Evolutionary conservation across 2,329 filamentous ascomycete species (phyloP).

Genomic region (Colletotrichum sojae): DNA sequence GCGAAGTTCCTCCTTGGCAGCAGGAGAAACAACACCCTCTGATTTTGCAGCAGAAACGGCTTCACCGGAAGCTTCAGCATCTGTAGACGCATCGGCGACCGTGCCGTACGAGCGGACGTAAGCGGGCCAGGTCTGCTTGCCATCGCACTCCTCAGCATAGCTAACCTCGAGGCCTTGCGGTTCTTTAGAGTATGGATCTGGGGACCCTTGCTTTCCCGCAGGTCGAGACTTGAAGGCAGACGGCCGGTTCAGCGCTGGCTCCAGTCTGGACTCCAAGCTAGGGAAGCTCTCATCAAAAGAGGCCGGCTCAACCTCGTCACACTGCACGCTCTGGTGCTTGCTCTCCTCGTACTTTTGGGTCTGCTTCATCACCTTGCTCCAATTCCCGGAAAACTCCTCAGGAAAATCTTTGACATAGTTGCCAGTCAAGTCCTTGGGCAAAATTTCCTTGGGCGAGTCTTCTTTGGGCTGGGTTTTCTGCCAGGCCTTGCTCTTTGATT

Average conservation of each 20-base stretch:
- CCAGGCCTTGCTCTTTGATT: conserved; percentile 41
- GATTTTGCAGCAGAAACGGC: neutral
- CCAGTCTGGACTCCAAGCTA: conserved; percentile 49
- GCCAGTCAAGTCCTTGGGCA: conserved; percentile 55
- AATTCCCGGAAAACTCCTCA: conserved; percentile 63
- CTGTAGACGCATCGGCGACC: conserved; percentile 23
- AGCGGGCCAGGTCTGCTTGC: conserved; percentile 51
- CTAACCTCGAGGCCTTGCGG: conserved; percentile 65
- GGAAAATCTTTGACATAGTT: conserved; percentile 67
- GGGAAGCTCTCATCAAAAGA: conserved; percentile 61
- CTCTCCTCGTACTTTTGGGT: conserved; percentile 34
- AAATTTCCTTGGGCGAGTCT: conserved; percentile 43
- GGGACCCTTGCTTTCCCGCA: conserved; percentile 42
- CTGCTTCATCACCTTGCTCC: conserved; percentile 50
- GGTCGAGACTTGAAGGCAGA: conserved; percentile 19
- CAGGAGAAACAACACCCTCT: neutral
- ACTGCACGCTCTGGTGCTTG: conserved; percentile 37
- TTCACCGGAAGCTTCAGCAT: conserved; percentile 7
- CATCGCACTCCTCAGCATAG: conserved; percentile 60
- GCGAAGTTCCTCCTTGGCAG: conserved; percentile 27
- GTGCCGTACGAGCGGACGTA: conserved; percentile 53
- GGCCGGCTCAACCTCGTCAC: conserved; percentile 49
- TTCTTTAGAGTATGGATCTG: conserved; percentile 59
- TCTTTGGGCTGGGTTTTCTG: conserved; percentile 8
- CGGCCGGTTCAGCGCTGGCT: conserved; percentile 50